Percentiles rank a stretch among this genome's conserved stretches.
Conservation (phyloP, 306 rosid species). For the Datisca glomerata region DNA sequence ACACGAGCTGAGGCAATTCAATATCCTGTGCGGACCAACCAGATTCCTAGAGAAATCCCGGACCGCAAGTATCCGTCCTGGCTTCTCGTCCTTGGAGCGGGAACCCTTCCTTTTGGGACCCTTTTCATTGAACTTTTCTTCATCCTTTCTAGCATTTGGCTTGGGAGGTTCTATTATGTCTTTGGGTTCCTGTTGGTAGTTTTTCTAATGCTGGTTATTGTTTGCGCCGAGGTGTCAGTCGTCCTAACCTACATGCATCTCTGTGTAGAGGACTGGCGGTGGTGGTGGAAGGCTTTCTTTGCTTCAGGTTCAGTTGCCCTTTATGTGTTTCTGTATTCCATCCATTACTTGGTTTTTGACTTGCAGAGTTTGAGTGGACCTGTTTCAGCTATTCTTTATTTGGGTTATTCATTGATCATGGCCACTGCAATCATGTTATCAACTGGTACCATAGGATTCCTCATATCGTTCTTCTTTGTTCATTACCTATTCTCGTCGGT, state of each 20-base stretch:
- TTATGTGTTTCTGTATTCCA: slow-evolving; percentile 84
- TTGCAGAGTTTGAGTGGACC: slow-evolving; percentile 97
- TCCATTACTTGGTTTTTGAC: slow-evolving; percentile 88
- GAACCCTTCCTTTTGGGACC: slow-evolving; percentile 96
- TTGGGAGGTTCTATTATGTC: slow-evolving; percentile 90
- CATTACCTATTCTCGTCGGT: slow-evolving; percentile 89
- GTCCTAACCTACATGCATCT: slow-evolving; percentile 98
- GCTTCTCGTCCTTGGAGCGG: slow-evolving; percentile 96
- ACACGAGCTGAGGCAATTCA: slow-evolving; percentile 63
- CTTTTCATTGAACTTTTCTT: slow-evolving; percentile 94
- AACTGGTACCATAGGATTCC: slow-evolving; percentile 85
- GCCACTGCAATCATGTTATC: slow-evolving; percentile 88
- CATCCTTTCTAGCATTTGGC: slow-evolving; percentile 98
- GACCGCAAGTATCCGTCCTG: slow-evolving; percentile 89
- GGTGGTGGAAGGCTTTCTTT: slow-evolving; percentile 99
- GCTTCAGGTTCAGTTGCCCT: slow-evolving; percentile 91
- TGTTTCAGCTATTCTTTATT: slow-evolving; percentile 72
- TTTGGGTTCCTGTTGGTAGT: slow-evolving; percentile 86
- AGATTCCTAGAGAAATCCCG: slow-evolving; percentile 92
- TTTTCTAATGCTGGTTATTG: slow-evolving; percentile 55
- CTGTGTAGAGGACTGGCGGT: slow-evolving; percentile 95
- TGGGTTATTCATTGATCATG: slow-evolving; percentile 89
- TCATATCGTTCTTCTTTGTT: slow-evolving; percentile 84
- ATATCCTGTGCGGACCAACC: slow-evolving; percentile 85
- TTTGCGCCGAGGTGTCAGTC: slow-evolving; percentile 93